Evolutionary conservation across 306 rosid genomes (phyloP).

Genomic region (Vigna nakashimae): DNA sequence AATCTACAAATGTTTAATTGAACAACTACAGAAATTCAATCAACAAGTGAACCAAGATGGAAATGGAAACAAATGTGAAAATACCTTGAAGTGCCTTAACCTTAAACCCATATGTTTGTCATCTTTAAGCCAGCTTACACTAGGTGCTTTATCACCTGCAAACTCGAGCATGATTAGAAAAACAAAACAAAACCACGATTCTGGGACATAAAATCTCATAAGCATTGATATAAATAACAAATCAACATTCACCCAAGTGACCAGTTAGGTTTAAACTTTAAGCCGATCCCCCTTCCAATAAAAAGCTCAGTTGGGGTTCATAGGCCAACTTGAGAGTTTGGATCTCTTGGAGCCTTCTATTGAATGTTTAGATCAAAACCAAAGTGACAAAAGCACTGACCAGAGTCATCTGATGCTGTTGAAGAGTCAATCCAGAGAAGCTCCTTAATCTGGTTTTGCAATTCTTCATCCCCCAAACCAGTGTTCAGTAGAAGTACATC

Average conservation of each 20-base stretch:
- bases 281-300: background rate
- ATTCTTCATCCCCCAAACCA: constrained; percentile 81
- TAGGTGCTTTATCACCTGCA: constrained; percentile 52
- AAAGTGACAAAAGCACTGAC: constrained; percentile 55
- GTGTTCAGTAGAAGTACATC: constrained; percentile 77
- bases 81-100: constrained; percentile 88
- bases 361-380: constrained; percentile 5
- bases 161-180: constrained; percentile 35
- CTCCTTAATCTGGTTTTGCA: constrained; percentile 66
- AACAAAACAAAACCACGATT: constrained; percentile 36
- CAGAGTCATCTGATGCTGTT: constrained; percentile 60
- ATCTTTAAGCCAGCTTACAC: constrained; percentile 83
- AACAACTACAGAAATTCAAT: constrained; percentile 22
- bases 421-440: constrained; percentile 67
- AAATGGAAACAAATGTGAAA: constrained; percentile 38
- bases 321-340: constrained; percentile 22
- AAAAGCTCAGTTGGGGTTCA: constrained; percentile 8
- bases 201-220: constrained; percentile 25
- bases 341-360: constrained; percentile 18
- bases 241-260: constrained; percentile 1
- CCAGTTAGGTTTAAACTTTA: constrained; percentile 32
- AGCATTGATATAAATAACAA: background rate
- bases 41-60: constrained; percentile 25
- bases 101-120: constrained; percentile 70
- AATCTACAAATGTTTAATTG: constrained; percentile 28